A percentile compares a stretch with the other conserved stretches of the same genome.
Conservation (phyloP, 2,329 filamentous ascomycete genomes). For the Coleophoma eucalyptorum region DNA sequence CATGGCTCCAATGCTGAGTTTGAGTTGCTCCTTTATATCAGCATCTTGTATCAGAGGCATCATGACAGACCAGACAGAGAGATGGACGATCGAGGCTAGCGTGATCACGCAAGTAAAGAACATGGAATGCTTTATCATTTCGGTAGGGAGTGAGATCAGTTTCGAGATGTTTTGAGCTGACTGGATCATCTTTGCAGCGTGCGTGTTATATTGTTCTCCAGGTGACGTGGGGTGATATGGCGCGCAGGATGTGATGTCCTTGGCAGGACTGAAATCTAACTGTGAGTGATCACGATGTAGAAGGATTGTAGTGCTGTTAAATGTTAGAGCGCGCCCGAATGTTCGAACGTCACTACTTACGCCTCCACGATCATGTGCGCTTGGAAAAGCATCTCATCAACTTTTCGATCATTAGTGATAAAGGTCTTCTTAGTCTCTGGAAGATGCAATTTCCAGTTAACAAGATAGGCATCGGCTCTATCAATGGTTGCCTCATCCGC, state of each 20-base stretch:
- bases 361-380: slow-evolving; percentile 72
- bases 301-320: slow-evolving; percentile 58
- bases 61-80: slow-evolving; percentile 66
- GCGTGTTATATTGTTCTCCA: slow-evolving; percentile 30
- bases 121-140: slow-evolving; percentile 71
- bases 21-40: slow-evolving; percentile 69
- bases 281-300: slow-evolving; percentile 78
- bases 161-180: slow-evolving; percentile 75
- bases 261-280: slow-evolving; percentile 58
- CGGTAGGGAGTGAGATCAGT: slow-evolving; percentile 69
- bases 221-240: slow-evolving; percentile 36
- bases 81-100: slow-evolving; percentile 74
- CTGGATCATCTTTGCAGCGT: slow-evolving; percentile 77
- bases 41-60: slow-evolving; percentile 45
- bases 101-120: slow-evolving; percentile 82
- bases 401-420: slow-evolving; percentile 62
- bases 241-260: slow-evolving; percentile 61
- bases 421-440: slow-evolving; percentile 69
- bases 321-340: not conserved
- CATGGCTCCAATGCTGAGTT: slow-evolving; percentile 57
- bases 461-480: slow-evolving; percentile 51
- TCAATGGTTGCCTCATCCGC: slow-evolving; percentile 50
- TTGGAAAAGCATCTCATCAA: slow-evolving; percentile 91
- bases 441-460: slow-evolving; percentile 77
- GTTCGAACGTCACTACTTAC: slow-evolving; percentile 11